Percentiles rank a stretch among this genome's conserved stretches.
Conservation (phyloP, 2,329 filamentous ascomycete genomes). For the Daldinia sp. region DNA sequence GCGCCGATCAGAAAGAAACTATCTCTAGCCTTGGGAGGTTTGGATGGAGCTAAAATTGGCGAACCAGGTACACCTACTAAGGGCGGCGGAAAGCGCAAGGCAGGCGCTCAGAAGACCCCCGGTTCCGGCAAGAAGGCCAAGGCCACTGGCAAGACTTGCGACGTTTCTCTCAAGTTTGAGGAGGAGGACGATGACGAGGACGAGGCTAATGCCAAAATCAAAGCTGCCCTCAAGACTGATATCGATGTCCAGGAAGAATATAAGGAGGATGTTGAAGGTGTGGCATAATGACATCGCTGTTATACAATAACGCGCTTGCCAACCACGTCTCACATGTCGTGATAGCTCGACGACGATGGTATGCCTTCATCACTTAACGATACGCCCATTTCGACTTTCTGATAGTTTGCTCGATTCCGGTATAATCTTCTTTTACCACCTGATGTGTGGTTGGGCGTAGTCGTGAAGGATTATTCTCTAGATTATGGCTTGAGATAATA, state of each 20-base stretch:
- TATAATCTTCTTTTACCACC: neutral
- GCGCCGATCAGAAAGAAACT: conserved; percentile 35
- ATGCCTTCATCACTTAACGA: neutral
- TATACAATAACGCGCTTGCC: neutral
- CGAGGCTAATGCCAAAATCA: neutral
- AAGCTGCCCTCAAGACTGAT: neutral
- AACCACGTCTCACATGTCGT: neutral
- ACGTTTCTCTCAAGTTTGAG: neutral
- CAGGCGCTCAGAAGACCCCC: neutral
- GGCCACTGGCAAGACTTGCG: neutral
- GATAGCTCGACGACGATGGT: neutral
- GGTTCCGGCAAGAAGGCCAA: conserved; percentile 25
- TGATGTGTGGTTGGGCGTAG: neutral
- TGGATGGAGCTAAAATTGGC: neutral
- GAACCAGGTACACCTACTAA: conserved; percentile 3
- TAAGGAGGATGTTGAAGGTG: neutral
- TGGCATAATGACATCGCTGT: neutral
- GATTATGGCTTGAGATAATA: neutral
- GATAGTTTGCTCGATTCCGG: neutral
- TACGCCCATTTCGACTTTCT: neutral
- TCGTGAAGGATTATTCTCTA: neutral
- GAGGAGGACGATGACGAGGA: conserved; percentile 10
- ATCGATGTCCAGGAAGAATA: neutral
- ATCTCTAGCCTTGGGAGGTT: neutral
- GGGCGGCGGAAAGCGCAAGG: conserved; percentile 17